Base-by-base conservation (phyloP, 371 early-diverging fungal genomes). In the Mortierella sp. region DNA sequence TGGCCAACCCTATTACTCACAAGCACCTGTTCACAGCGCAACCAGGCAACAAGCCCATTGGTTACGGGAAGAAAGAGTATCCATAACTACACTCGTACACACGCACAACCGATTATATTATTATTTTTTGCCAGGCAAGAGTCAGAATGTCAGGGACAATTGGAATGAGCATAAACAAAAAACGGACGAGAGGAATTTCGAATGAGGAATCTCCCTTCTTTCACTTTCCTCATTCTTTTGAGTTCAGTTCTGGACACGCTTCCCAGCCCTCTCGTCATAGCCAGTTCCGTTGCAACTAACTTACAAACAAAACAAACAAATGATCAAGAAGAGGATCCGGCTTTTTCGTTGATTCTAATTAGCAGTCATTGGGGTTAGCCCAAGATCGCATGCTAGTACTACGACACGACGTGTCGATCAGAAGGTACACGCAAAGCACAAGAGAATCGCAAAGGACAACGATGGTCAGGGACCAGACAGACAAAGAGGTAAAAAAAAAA, bases 101-200 rank as follows among this genome's bases (percentile, higher is more conserved):
- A 32, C 32, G 1, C 3, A 21, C n/a, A 8, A n/a, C n/a, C 35
- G 3, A n/a, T 0, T 29, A 4, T 32, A 16, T 32, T 18, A 24
- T 65, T 14, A 3, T 29, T 32, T 63, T 65, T 65, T 65, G 38
- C 38, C 65, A 54, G 54, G 58, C 14, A 29, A 14, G 56, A 41
- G 55, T 35, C 58, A 56, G 74, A 56, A 74, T 56, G 43, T 56
- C 74, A 41, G 74, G 21, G 8, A 12, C 35, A 29, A 43, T 32
- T 74, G 58, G 74, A 74, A 74, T 56, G 74, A 72, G 27, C 16
- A 32, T 58, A 29, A 58, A 8, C 5, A 60, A 5, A 58, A 58
- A n/a, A 58, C 60, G 35, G 32, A 14, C 65, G 65, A 65, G 35
- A 63, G 38, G 21, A 65, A 38, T 5, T 65, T 21, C 38, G 65